Percentiles rank a stretch among this genome's conserved stretches.
phyloP scores from a whole-genome alignment of 2,329 filamentous ascomycete genomes.

The Celoporthe dispersa region DNA sequence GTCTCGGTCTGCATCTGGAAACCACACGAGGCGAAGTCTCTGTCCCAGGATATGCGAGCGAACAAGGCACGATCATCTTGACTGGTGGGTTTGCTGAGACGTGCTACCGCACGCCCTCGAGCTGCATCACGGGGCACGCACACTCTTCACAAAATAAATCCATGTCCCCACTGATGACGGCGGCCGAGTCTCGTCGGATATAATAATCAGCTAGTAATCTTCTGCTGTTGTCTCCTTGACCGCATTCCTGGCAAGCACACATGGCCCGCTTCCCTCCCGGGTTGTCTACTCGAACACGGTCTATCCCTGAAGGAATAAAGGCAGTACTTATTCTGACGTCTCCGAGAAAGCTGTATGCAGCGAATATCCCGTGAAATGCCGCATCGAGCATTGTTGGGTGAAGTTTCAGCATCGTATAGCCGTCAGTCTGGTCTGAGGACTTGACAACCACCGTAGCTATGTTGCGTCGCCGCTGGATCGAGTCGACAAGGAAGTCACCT shows the following conservation, averaged over 20 bases:
- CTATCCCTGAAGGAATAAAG: not conserved
- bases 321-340: not conserved
- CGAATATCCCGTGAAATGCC: not conserved
- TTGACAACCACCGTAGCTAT: not conserved
- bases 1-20: not conserved
- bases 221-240: too few relatives aligned
- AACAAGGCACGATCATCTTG: not conserved
- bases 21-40: not conserved
- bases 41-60: not conserved
- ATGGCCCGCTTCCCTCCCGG: not conserved
- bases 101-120: not conserved
- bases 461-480: not conserved
- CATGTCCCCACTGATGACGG: not conserved
- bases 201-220: not conserved
- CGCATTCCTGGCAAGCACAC: not conserved
- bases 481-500: slow-evolving; percentile 1
- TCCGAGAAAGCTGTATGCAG: slow-evolving; percentile 5
- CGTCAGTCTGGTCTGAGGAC: not conserved
- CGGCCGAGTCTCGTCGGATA: not conserved
- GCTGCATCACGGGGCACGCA: not conserved
- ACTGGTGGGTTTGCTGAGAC: not conserved
- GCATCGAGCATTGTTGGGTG: slow-evolving; percentile 7
- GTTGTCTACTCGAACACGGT: not conserved
- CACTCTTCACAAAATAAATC: not conserved
- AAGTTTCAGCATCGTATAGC: not conserved